Base-by-base conservation (phyloP, 2,329 filamentous ascomycete genomes). In the Didymella pomorum region DNA sequence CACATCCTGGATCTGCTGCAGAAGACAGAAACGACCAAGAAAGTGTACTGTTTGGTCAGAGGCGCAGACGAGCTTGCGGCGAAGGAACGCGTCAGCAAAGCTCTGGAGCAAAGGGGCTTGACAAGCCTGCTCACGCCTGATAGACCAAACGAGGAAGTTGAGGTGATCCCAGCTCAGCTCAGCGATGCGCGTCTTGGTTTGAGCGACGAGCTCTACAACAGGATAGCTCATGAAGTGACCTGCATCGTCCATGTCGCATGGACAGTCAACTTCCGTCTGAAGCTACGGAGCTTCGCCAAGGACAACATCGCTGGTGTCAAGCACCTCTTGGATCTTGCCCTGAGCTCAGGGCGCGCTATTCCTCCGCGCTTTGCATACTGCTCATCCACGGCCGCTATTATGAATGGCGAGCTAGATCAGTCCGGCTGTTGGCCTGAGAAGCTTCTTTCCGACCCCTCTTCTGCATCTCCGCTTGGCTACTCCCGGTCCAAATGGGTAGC, bases 261-360 rank as follows among this genome's bases (percentile, higher is more conserved):
- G 87, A 80, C 83, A 2, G 87, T 89, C 18, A 89, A 89, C 72
- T 89, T 89, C 76, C 83, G 81, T 25, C 77, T 86, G 52, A 80
- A 81, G 4, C 76, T 89, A 1, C 74, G 73, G 37, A 84, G 81
- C 58, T 89, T 89, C 64, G 80, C 80, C 46, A 78, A 79, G 37
- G 81, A 84, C 60, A 82, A 83, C 62, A 81, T 88, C 29, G 74
- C 77, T 4, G 82, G 81, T 2, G 73, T 85, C 11, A 74, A 73
- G 10, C 80, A 86, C 60, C 73, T 87, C 0, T 70, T 87, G 33
- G 71, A 78, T 45, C 73, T 86, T 8, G 77, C 80, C 0, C 67
- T 80, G 1, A 71, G 66, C 20, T 72, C 65, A 12, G 62, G 68
- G n/a, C 69, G 69, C 29, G 47, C 56, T 55, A 21, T 70, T 67